These are phyloP conservation scores for Cucurbita argyrosperma DNA, from an alignment of 306 rosid species.

Conservation along the genomic window DNA sequence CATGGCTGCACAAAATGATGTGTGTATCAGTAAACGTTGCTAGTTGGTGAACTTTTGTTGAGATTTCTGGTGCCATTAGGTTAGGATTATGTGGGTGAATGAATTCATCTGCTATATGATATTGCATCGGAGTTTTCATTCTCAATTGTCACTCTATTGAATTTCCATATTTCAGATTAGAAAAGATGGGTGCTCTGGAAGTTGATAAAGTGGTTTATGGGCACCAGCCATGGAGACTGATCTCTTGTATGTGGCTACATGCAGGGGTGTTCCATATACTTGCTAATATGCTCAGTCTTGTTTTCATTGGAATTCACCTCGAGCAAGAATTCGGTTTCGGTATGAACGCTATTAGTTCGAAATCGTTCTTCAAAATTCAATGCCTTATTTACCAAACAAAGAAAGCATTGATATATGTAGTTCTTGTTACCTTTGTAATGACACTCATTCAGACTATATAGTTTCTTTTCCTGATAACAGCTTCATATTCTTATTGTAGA, in stretches of 20 bases:
- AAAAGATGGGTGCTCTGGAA: constrained; percentile 13
- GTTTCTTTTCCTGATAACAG: not conserved
- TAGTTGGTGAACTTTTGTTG: not conserved
- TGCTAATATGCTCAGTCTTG: constrained; percentile 12
- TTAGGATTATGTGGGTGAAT: not conserved
- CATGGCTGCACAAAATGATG: not conserved
- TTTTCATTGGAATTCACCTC: constrained; percentile 12
- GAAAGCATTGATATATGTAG: not conserved
- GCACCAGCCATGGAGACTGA: constrained; percentile 13
- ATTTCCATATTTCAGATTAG: constrained; percentile 11
- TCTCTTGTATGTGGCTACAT: constrained; percentile 14
- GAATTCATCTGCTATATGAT: not conserved
- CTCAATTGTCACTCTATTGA: not conserved
- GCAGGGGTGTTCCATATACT: constrained; percentile 15
- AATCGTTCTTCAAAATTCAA: not conserved
- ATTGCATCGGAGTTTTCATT: not conserved
- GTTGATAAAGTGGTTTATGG: constrained; percentile 7
- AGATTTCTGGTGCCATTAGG: not conserved
- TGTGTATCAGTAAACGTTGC: not conserved
- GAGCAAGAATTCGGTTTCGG: constrained; percentile 13
- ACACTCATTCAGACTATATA: not conserved
- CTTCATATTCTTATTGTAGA: not conserved
- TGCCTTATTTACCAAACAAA: not conserved
- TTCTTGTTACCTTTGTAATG: not conserved
- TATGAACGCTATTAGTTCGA: not conserved